These are phyloP conservation scores for Komagataella populi DNA, from an alignment of 805 yeast genomes.

Conservation along the genomic window DNA sequence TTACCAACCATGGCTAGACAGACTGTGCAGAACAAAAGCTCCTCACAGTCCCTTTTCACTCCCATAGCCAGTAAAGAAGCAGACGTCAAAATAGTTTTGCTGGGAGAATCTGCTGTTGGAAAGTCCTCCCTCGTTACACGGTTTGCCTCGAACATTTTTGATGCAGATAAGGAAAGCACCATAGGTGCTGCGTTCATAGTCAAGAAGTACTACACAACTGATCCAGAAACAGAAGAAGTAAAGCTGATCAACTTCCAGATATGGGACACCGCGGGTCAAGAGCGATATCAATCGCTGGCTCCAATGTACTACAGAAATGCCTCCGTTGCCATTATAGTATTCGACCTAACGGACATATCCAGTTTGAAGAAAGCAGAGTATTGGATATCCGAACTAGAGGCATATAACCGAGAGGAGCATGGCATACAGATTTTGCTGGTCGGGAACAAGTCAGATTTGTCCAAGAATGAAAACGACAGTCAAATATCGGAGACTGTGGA, in stretches of 20 bases:
- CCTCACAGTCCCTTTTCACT: conserved; percentile 1
- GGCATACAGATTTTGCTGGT: conserved; percentile 32
- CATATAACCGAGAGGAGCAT: conserved; percentile 13
- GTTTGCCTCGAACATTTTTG: conserved; percentile 60
- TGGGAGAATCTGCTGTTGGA: conserved; percentile 47
- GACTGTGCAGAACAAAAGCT: not conserved
- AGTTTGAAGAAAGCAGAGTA: conserved; percentile 61
- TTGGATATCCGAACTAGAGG: conserved; percentile 75
- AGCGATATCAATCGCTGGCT: conserved; percentile 67
- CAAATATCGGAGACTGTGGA: conserved; percentile 9
- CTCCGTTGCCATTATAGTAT: conserved; percentile 77
- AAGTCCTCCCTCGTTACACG: conserved; percentile 70
- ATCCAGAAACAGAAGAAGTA: conserved; percentile 7
- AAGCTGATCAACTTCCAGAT: conserved; percentile 41
- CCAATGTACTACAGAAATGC: conserved; percentile 79
- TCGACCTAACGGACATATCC: conserved; percentile 49
- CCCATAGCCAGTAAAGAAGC: conserved; percentile 9
- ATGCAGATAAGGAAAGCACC: conserved; percentile 73
- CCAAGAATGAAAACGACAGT: conserved; percentile 9
- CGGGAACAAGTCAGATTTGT: conserved; percentile 75
- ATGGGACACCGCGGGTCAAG: conserved; percentile 98
- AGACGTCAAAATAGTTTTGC: conserved; percentile 20
- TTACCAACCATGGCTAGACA: conserved; percentile 2
- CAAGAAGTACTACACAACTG: conserved; percentile 41
- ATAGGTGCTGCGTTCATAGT: conserved; percentile 98